Evolutionary conservation across 202 grass and related monocot genomes (phyloP).

Genomic region (Brachypodium distachyon): DNA sequence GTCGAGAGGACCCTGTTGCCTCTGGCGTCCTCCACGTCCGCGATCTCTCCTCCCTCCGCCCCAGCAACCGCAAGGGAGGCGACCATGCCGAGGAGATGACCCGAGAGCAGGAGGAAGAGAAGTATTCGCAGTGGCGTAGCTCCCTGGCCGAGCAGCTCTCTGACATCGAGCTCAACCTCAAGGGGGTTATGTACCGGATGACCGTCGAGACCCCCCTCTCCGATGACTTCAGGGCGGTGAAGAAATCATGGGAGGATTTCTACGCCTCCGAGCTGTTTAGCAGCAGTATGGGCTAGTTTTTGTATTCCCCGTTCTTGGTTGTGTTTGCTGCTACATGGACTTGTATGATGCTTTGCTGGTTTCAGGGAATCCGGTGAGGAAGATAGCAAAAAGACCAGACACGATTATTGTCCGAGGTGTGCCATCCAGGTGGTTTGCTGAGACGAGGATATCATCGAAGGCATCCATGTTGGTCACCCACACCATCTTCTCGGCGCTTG

Average conservation of each 20-base stretch:
- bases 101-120: constrained; percentile 28
- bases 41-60: constrained; percentile 55
- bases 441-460: constrained; percentile 74
- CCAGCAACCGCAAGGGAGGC: not conserved
- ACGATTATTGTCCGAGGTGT: constrained; percentile 72
- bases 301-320: not conserved
- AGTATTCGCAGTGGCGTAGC: constrained; percentile 53
- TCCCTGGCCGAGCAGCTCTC: constrained; percentile 57
- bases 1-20: constrained; percentile 74
- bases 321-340: not conserved
- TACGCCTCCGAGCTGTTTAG: constrained; percentile 60
- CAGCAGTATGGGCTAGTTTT: constrained; percentile 34
- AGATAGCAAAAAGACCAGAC: constrained; percentile 48
- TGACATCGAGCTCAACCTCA: constrained; percentile 77
- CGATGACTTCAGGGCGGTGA: constrained; percentile 64
- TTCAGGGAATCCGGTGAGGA: constrained; percentile 64
- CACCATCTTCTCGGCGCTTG: constrained; percentile 79
- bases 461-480: constrained; percentile 80
- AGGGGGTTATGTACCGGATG: constrained; percentile 87
- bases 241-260: constrained; percentile 87
- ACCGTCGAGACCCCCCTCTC: constrained; percentile 44
- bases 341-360: constrained; percentile 13
- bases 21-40: constrained; percentile 63
- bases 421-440: constrained; percentile 88
- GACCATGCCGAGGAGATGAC: constrained; percentile 26